Base-by-base conservation (phyloP, 2,329 filamentous ascomycete genomes). In the Sclerotinia trifoliorum region DNA sequence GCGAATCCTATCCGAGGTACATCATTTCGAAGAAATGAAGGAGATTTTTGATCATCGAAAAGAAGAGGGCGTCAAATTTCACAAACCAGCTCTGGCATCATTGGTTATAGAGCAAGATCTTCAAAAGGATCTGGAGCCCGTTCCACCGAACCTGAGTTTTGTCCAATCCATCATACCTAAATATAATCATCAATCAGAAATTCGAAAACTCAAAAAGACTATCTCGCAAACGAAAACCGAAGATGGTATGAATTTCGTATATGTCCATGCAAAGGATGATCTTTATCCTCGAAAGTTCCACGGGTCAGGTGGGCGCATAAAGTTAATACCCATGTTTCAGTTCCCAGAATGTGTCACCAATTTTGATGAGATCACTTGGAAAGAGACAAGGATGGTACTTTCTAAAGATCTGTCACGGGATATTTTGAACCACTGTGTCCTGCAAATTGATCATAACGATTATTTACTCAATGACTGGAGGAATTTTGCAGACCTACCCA, bases 61-160 rank as follows among this genome's bases (percentile, higher is more conserved):
- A 6, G 19, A 11, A 13, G 29, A 63, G 17, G 39, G 17, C 7
- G 11, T 2, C 7, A n/a, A 19, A 15, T 63, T 63, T 39, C 8
- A 51, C 2, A 2, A 26, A 4, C 60, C 60, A 39, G 29, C n/a
- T 51, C 48, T 51, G 35, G n/a, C 39, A 24, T 8, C 48, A 24
- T 13, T 63, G 1, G 10, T 49, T 35, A 51, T 63, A 51, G 60
- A 51, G n/a, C 60, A 63, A 51, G 60, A 63, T 26, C 32, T 63
- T 21, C 3, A 13, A 39, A 63, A 21, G 8, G 60, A 63, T 51
- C 17, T 63, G 3, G 46, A 39, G n/a, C 46, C 60, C 4, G 13
- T 51, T 15, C 2, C 48, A 19, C 32, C 6, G n/a, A n/a, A 26
- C 21, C 17, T 26, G n/a, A 39, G 2, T 51, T 2, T 39, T 7